Conservation (phyloP, 2,329 filamentous ascomycete genomes). For the Beauveria varroae region DNA sequence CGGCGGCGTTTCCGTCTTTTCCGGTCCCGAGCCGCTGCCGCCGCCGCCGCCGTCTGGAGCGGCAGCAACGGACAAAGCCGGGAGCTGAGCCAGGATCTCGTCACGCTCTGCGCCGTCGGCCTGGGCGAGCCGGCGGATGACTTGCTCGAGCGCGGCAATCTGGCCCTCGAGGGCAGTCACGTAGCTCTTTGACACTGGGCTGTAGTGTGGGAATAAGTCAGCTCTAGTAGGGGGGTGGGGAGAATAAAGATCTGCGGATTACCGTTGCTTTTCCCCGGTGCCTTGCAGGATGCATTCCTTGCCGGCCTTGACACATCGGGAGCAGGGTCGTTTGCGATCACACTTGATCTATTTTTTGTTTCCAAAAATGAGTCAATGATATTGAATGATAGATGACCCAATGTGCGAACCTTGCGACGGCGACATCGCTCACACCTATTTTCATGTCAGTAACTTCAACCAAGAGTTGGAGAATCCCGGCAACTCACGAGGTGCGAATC, state of each 20-base stretch:
- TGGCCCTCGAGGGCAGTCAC: slow-evolving; percentile 41
- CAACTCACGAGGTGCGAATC: slow-evolving; percentile 29
- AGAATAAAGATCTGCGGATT: not conserved
- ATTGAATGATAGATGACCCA: not conserved
- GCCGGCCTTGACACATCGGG: slow-evolving; percentile 36
- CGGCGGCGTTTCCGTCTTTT: slow-evolving; percentile 17
- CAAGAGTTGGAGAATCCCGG: not conserved
- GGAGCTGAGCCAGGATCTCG: slow-evolving; percentile 31
- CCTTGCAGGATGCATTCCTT: slow-evolving; percentile 33
- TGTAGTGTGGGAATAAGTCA: slow-evolving; percentile 15
- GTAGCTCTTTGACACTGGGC: slow-evolving; percentile 37
- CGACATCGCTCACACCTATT: slow-evolving; percentile 36
- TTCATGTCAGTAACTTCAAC: not conserved
- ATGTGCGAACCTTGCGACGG: slow-evolving; percentile 29
- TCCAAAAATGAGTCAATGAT: slow-evolving; percentile 19
- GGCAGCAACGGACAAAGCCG: slow-evolving; percentile 20
- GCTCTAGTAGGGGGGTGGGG: not conserved
- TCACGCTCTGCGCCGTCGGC: slow-evolving; percentile 32
- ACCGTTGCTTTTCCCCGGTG: slow-evolving; percentile 36
- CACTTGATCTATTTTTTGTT: slow-evolving; percentile 39
- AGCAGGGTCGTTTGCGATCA: slow-evolving; percentile 42
- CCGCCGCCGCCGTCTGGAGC: slow-evolving; percentile 11
- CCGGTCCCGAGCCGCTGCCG: not conserved
- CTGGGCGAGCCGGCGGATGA: slow-evolving; percentile 36
- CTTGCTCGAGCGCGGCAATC: slow-evolving; percentile 36